These are phyloP conservation scores for Cytospora piceae DNA, from an alignment of 2,329 filamentous ascomycete species.

Conservation along the genomic window DNA sequence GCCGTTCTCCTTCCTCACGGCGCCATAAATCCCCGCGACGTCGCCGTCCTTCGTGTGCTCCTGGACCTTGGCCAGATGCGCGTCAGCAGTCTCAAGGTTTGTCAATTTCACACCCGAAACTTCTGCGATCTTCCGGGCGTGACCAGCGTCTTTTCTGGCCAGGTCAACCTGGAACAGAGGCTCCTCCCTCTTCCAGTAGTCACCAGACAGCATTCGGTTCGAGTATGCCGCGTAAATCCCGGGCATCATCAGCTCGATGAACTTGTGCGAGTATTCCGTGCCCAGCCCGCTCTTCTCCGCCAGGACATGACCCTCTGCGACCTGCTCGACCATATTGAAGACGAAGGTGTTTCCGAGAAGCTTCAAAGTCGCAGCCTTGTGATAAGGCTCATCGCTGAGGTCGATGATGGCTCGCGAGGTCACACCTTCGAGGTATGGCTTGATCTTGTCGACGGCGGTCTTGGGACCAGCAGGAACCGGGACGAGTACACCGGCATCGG, in stretches of 20 bases:
- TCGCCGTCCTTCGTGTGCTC: slow-evolving; percentile 70
- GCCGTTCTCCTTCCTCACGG: slow-evolving; percentile 73
- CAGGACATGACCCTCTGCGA: slow-evolving; percentile 77
- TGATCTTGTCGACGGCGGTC: slow-evolving; percentile 63
- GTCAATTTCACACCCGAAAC: slow-evolving; percentile 64
- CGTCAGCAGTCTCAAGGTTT: slow-evolving; percentile 69
- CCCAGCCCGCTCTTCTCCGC: slow-evolving; percentile 83
- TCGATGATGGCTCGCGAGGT: slow-evolving; percentile 72
- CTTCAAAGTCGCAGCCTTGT: slow-evolving; percentile 73
- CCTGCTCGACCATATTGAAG: slow-evolving; percentile 77
- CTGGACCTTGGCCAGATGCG: slow-evolving; percentile 70
- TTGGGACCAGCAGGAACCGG: slow-evolving; percentile 72
- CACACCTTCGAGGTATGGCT: slow-evolving; percentile 74
- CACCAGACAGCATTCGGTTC: slow-evolving; percentile 72
- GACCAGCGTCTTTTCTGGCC: slow-evolving; percentile 79
- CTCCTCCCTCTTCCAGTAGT: slow-evolving; percentile 75
- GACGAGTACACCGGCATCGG: slow-evolving; percentile 71
- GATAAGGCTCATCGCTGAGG: slow-evolving; percentile 69
- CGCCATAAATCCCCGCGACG: slow-evolving; percentile 82
- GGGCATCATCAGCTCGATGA: slow-evolving; percentile 74
- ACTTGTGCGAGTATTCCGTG: slow-evolving; percentile 68
- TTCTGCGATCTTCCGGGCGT: slow-evolving; percentile 71
- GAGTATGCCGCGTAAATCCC: slow-evolving; percentile 77
- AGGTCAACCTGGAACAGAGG: slow-evolving; percentile 85
- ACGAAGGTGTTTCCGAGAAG: slow-evolving; percentile 87